Conservation (phyloP, 139 green algal genomes). For the Penium margaritaceum region DNA sequence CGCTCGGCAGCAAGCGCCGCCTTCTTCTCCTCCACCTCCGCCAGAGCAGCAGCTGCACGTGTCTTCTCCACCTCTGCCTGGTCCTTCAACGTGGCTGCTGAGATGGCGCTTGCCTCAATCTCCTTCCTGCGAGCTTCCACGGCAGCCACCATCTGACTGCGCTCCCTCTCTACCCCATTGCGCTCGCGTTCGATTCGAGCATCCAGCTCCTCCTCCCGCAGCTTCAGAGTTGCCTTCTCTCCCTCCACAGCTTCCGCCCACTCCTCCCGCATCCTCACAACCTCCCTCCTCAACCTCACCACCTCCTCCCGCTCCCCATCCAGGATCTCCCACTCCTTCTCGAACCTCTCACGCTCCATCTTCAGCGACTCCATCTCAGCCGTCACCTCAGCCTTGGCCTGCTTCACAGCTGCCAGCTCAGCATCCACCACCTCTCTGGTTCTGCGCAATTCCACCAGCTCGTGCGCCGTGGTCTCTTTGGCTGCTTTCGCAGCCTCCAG, state of each 20-base stretch:
- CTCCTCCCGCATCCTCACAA: neutral
- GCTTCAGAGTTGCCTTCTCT: neutral
- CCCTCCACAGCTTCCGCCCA: neutral
- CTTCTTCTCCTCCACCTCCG: conserved; percentile 1
- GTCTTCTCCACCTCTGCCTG: too few species aligned
- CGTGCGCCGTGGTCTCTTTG: neutral
- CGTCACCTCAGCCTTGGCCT: neutral
- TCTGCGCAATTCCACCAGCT: neutral
- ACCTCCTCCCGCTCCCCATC: conserved; percentile 5
- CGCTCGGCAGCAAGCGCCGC: neutral
- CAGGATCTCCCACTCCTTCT: conserved; percentile 6
- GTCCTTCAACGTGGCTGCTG: too few species aligned
- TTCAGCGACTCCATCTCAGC: neutral
- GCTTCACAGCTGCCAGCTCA: neutral
- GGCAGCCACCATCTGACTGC: too few species aligned
- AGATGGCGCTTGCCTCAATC: too few species aligned
- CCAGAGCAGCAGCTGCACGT: too few species aligned
- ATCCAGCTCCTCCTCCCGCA: neutral
- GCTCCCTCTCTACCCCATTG: too few species aligned
- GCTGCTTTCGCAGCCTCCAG: conserved; percentile 3
- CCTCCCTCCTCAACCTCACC: neutral
- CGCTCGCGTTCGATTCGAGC: too few species aligned
- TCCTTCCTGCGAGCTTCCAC: too few species aligned
- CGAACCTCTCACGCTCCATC: neutral
- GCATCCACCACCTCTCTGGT: neutral